Conservation (phyloP, 352 stramenopile genomes). For the Globisporangium okanoganense region DNA sequence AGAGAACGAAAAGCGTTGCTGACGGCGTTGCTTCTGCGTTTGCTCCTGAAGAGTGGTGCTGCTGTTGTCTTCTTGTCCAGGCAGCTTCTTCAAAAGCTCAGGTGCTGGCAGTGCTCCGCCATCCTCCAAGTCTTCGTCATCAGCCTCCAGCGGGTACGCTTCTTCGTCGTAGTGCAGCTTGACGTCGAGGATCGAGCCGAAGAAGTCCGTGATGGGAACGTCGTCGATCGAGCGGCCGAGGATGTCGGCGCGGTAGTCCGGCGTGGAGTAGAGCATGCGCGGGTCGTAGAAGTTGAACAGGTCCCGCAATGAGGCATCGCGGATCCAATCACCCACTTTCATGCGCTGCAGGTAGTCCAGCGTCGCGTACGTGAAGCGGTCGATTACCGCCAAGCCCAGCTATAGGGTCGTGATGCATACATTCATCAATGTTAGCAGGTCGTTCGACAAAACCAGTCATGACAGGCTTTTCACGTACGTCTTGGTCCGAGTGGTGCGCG, state of each 20-base stretch:
- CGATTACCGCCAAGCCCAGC: slow-evolving; percentile 84
- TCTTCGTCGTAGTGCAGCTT: slow-evolving; percentile 69
- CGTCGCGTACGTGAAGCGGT: slow-evolving; percentile 88
- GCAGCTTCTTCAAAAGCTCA: neutral
- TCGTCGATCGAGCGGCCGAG: slow-evolving; percentile 63
- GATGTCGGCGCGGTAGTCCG: slow-evolving; percentile 73
- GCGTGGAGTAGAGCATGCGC: slow-evolving; percentile 77
- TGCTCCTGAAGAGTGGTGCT: neutral
- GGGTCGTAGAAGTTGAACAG: slow-evolving; percentile 85
- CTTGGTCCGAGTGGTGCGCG: slow-evolving; percentile 85
- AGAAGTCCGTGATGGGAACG: slow-evolving; percentile 85
- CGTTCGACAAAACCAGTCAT: neutral
- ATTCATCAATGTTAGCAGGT: neutral
- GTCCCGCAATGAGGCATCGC: slow-evolving; percentile 55
- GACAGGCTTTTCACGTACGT: slow-evolving; percentile 26
- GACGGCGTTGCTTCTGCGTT: neutral
- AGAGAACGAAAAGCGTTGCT: slow-evolving; percentile 39
- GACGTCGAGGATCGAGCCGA: slow-evolving; percentile 85
- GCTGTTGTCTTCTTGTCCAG: neutral
- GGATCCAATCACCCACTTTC: slow-evolving; percentile 74
- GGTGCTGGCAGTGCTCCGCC: neutral
- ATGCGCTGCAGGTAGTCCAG: slow-evolving; percentile 86
- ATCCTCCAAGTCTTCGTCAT: neutral
- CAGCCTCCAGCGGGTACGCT: slow-evolving; percentile 55
- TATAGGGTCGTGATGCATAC: slow-evolving; percentile 14